Conservation (phyloP, 768 basidiomycete species). For the Hygrophorus russula region DNA sequence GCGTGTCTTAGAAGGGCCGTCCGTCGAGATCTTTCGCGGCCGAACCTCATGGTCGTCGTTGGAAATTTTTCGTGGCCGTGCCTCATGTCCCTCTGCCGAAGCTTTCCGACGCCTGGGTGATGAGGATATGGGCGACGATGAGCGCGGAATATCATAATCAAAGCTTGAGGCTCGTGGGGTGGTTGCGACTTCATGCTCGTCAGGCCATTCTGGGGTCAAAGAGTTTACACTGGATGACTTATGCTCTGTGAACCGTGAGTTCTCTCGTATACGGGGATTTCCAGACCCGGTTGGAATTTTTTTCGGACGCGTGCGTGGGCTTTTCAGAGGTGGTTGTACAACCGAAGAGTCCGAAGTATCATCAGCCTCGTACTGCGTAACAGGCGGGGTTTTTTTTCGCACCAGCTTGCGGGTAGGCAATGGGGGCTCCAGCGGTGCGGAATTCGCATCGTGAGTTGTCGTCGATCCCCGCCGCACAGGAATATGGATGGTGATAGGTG, state of each 20-base stretch:
- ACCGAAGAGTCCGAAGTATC: constrained; percentile 45
- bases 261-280: constrained; percentile 35
- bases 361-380: constrained; percentile 12
- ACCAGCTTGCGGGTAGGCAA: constrained; percentile 15
- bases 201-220: constrained; percentile 43
- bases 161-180: constrained; percentile 53
- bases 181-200: constrained; percentile 32
- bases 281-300: constrained; percentile 34
- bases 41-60: constrained; percentile 23
- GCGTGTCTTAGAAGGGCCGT: constrained; percentile 20
- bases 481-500: too few species aligned
- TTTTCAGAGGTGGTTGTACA: constrained; percentile 22
- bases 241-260: constrained; percentile 18
- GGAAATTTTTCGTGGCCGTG: constrained; percentile 20
- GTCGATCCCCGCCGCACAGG: neutral
- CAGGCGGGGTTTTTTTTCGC: constrained; percentile 28
- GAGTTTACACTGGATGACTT: constrained; percentile 33
- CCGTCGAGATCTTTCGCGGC: constrained; percentile 33
- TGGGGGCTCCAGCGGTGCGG: constrained; percentile 12
- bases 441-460: neutral
- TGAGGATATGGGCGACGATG: constrained; percentile 17
- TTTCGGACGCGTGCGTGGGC: constrained; percentile 41
- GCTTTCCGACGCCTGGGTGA: constrained; percentile 28
- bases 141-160: constrained; percentile 20
- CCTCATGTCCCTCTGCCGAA: constrained; percentile 23